phyloP scores from a whole-genome alignment of 345 rosid genomes.

The Gossypium anomalum region DNA sequence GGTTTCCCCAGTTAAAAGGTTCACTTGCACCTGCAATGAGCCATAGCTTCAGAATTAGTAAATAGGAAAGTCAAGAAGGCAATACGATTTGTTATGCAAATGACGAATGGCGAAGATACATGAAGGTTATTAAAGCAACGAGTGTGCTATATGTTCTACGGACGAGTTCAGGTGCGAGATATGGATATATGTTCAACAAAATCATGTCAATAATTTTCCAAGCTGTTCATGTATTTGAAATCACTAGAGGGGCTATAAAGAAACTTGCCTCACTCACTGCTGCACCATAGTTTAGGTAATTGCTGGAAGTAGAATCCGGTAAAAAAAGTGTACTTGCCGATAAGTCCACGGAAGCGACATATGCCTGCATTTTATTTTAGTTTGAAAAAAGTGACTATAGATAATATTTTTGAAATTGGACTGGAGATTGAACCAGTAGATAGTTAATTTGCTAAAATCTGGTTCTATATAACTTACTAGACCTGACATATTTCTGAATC shows the following conservation, averaged over 20 bases:
- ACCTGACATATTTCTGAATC: no score
- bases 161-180: not conserved
- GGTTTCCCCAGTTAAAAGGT: constrained; percentile 67
- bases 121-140: not conserved
- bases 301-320: constrained; percentile 45
- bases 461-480: no score
- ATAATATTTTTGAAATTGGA: not conserved
- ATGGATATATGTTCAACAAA: not conserved
- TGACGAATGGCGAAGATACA: not conserved
- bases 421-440: not conserved
- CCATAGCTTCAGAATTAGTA: constrained; percentile 13
- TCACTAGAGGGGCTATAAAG: not conserved
- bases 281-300: constrained; percentile 83
- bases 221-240: not conserved
- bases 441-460: no score
- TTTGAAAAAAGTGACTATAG: not conserved
- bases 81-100: not conserved
- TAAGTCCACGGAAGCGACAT: constrained; percentile 49
- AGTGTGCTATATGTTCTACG: not conserved
- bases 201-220: not conserved
- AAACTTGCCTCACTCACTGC: constrained; percentile 93
- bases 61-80: not conserved
- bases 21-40: constrained; percentile 65
- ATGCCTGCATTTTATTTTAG: constrained; percentile 48
- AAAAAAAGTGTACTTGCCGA: constrained; percentile 51